Conservation (phyloP, 495 filamentous ascomycete genomes). For the Xylaria grammica region DNA sequence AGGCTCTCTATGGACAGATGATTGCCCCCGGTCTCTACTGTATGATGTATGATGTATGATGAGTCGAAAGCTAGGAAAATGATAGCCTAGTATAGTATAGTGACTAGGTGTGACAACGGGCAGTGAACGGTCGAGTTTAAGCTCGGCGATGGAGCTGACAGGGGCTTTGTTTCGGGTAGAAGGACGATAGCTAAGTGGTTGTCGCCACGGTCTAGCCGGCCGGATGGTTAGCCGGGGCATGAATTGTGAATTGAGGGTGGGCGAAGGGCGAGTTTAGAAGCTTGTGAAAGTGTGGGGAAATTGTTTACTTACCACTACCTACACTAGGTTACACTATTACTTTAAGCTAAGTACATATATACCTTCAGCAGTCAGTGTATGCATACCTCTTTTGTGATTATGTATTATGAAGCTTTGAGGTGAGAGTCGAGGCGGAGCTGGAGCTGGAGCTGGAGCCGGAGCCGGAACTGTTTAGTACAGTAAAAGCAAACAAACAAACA, state of each 20-base stretch:
- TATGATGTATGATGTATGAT: slow-evolving; percentile 19
- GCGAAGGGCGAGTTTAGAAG: slow-evolving; percentile 30
- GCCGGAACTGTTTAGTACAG: too few species aligned
- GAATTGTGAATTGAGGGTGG: slow-evolving; percentile 8
- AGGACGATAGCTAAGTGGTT: slow-evolving; percentile 38
- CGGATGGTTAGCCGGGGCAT: slow-evolving; percentile 17
- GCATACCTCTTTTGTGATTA: too few species aligned
- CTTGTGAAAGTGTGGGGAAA: slow-evolving; percentile 46
- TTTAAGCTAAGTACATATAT: too few species aligned
- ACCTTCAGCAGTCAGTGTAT: too few species aligned
- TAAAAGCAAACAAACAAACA: too few species aligned
- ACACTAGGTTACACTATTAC: too few species aligned
- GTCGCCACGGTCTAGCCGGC: slow-evolving; percentile 36
- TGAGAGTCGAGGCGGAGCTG: background rate
- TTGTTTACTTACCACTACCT: background rate
- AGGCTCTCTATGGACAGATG: background rate
- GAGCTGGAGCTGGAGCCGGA: too few species aligned
- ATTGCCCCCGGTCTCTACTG: background rate
- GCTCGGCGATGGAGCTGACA: slow-evolving; percentile 22
- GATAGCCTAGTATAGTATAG: slow-evolving; percentile 3
- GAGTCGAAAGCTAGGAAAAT: background rate
- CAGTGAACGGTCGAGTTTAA: slow-evolving; percentile 19
- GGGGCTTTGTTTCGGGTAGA: slow-evolving; percentile 11
- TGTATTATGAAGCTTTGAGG: too few species aligned
- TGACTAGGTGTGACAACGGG: background rate